Evolutionary conservation across 192 early-diverging fungal genomes (phyloP).

Genomic region (Spizellomyces sp.): DNA sequence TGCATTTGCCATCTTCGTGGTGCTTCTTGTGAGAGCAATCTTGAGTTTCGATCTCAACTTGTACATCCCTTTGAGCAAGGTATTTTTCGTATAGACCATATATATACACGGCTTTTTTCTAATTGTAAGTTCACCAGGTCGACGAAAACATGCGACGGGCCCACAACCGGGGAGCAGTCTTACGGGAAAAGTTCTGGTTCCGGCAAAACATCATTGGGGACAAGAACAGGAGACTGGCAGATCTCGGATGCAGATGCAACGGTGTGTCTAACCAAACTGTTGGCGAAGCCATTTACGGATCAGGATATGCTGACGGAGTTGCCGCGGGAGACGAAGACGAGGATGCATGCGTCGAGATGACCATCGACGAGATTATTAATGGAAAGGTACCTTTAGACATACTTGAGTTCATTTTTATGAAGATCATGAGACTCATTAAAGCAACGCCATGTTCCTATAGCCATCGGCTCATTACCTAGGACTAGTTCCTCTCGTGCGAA

Average conservation of each 20-base stretch:
- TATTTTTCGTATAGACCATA: conserved; percentile 26
- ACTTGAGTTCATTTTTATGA: not conserved
- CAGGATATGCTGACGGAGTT: not conserved
- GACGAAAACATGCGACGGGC: conserved; percentile 94
- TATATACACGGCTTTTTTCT: not conserved
- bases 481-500: conserved; percentile 78
- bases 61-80: conserved; percentile 94
- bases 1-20: conserved; percentile 91
- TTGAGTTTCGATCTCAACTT: conserved; percentile 89
- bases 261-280: conserved; percentile 2
- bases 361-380: conserved; percentile 92
- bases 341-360: conserved; percentile 66
- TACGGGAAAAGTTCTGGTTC: conserved; percentile 87
- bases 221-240: conserved; percentile 22
- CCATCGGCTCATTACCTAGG: conserved; percentile 70
- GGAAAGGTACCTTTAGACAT: conserved; percentile 55
- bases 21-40: conserved; percentile 85
- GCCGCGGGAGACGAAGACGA: conserved; percentile 10
- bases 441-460: conserved; percentile 3
- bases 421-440: not conserved
- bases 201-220: conserved; percentile 76
- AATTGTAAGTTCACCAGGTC: conserved; percentile 49
- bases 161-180: conserved; percentile 80
- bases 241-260: conserved; percentile 12
- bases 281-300: conserved; percentile 11